Percentiles rank a stretch among this genome's conserved stretches.
Conservation (phyloP, 768 basidiomycete genomes). For the Strobilomyces confusus region DNA sequence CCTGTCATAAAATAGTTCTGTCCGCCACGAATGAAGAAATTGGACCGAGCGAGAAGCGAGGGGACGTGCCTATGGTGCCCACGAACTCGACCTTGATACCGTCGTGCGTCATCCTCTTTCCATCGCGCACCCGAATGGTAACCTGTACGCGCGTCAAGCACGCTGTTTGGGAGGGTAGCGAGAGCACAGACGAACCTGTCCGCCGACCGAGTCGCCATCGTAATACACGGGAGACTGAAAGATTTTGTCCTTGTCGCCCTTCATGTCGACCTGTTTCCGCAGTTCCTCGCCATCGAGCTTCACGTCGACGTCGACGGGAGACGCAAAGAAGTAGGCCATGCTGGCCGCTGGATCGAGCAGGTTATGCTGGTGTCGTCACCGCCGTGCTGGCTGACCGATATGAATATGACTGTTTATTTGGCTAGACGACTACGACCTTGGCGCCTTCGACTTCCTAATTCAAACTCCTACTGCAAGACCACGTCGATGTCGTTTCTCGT, state of each 20-base stretch:
- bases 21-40: neutral
- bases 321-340: constrained; percentile 85
- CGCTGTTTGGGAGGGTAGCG: neutral
- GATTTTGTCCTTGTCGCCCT: constrained; percentile 82
- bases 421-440: neutral
- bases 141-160: constrained; percentile 45
- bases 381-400: neutral
- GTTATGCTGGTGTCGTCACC: neutral
- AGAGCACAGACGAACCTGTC: constrained; percentile 56
- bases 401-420: neutral
- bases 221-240: constrained; percentile 90
- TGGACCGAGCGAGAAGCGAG: neutral
- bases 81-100: constrained; percentile 98
- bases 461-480: neutral
- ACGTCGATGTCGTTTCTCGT: constrained; percentile 52
- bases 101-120: constrained; percentile 91
- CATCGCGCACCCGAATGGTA: constrained; percentile 84
- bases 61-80: constrained; percentile 82
- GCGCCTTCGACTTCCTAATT: neutral
- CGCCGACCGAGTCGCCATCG: constrained; percentile 89
- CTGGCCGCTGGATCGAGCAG: neutral
- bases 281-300: constrained; percentile 83
- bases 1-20: constrained; percentile 90
- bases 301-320: constrained; percentile 88
- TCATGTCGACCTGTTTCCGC: constrained; percentile 86